Evolutionary conservation across 768 basidiomycete species (phyloP).

Genomic region (Lentinula sp.): DNA sequence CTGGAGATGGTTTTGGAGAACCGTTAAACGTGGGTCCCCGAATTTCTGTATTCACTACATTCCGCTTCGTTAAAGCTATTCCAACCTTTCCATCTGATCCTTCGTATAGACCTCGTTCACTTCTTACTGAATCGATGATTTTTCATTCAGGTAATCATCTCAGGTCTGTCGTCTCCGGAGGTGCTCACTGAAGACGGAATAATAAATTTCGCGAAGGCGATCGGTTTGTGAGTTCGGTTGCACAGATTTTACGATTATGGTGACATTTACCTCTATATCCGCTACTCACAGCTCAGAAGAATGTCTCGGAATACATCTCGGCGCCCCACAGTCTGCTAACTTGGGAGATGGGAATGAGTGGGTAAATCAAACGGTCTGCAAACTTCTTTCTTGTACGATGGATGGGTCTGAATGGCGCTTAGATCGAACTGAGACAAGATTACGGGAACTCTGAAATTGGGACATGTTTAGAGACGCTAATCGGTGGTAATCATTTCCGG

Average conservation of each 20-base stretch:
- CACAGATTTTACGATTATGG: neutral
- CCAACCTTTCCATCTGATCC: too few relatives aligned
- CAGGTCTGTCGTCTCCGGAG: slow-evolving; percentile 49
- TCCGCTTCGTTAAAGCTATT: too few relatives aligned
- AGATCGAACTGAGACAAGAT: slow-evolving; percentile 71
- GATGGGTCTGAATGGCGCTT: slow-evolving; percentile 14
- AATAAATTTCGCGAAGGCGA: slow-evolving; percentile 52
- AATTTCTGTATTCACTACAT: neutral
- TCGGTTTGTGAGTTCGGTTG: slow-evolving; percentile 47
- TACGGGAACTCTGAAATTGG: slow-evolving; percentile 59
- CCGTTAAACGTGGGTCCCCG: slow-evolving; percentile 58
- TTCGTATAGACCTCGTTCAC: too few relatives aligned
- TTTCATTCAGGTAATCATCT: slow-evolving; percentile 48
- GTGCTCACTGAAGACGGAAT: slow-evolving; percentile 54
- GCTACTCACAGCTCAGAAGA: slow-evolving; percentile 31
- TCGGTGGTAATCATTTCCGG: slow-evolving; percentile 77
- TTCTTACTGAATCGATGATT: neutral
- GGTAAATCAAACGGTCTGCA: slow-evolving; percentile 32
- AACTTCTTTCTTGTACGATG: slow-evolving; percentile 7
- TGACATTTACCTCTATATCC: neutral
- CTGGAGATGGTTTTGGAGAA: slow-evolving; percentile 45
- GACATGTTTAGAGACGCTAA: slow-evolving; percentile 71
- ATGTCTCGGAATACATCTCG: slow-evolving; percentile 69
- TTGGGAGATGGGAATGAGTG: slow-evolving; percentile 75
- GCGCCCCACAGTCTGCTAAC: slow-evolving; percentile 62